Base-by-base conservation (phyloP, 768 basidiomycete species). In the Mycena galopus region DNA sequence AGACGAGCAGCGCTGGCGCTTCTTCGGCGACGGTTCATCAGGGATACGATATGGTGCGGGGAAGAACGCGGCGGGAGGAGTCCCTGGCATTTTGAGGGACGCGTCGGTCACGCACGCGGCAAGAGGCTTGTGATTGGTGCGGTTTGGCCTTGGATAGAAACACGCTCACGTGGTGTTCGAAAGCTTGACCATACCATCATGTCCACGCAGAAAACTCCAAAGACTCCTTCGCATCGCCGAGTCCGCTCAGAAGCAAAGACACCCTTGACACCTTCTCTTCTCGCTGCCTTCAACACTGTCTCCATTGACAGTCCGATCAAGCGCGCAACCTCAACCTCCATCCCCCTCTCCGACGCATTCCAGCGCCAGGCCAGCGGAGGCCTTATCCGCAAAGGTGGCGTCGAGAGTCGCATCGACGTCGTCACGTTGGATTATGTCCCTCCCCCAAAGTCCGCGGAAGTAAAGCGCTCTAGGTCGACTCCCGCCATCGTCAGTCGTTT, bases 351-450 rank as follows among this genome's bases (percentile, higher is more conserved):
- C 0, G 90, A 90, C 47, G 85, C 84, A 0, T 82, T 92, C 9
- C 86, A 90, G 64, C 86, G 89, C 3, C 93, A 94, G 77, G 91
- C 92, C 0, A 89, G 84, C 73, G 81, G 81, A 1, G 93, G 94
- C 8, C 88, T 96, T 21, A 92, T 95, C 74, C 84, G 93, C 42
- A 93, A 89, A 72, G 94, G 94, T 50, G 93, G 93, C 10, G 81
- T 94, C 14, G 94, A 96, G 78, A 92, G 91, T 72, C 86, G 92
- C 67, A 83, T 95, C 19, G 91, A 95, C 56, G 93, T 95, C 25
- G 89, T 95, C 66, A 92, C 92, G 0, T 85, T 88, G 57, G 94
- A 95, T 79, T 94, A 95, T 74, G 86, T 92, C 17, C 92, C 93
- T n/a, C 88, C 88, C 11, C 84, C 87, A 37, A 89, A 88, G 73